These are phyloP conservation scores for Apiospora marii DNA, from an alignment of 2,329 filamentous ascomycete species.

Conservation along the genomic window DNA sequence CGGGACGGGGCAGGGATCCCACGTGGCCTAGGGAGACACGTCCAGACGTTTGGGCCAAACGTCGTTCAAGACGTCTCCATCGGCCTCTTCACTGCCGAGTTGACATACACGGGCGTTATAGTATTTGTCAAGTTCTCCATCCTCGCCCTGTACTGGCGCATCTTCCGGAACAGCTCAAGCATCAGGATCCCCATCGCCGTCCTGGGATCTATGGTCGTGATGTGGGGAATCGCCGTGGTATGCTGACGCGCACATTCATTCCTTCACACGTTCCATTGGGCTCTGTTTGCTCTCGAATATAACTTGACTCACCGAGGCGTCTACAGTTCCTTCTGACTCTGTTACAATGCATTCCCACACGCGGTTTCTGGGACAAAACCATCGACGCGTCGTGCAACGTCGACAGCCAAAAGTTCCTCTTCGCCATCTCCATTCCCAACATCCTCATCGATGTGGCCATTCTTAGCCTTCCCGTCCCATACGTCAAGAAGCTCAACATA, in stretches of 20 bases:
- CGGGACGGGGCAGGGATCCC: background rate
- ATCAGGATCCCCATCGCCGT: constrained; percentile 23
- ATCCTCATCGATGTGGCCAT: background rate
- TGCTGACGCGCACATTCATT: background rate
- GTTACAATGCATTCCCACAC: no score
- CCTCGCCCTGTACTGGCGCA: constrained; percentile 29
- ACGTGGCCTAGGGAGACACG: constrained; percentile 1
- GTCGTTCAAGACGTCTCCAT: background rate
- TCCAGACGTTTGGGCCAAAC: constrained; percentile 28
- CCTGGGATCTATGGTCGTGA: background rate
- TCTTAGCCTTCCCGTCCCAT: background rate
- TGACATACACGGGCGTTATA: constrained; percentile 30
- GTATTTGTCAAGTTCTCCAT: constrained; percentile 30
- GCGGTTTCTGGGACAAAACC: background rate
- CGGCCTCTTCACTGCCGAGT: constrained; percentile 27
- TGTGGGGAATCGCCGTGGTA: constrained; percentile 1
- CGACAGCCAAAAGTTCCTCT: background rate
- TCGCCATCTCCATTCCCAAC: background rate
- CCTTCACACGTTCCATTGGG: no score
- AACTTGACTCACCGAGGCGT: no score
- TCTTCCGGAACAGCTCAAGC: constrained; percentile 27
- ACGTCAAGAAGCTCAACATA: background rate
- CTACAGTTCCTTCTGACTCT: no score
- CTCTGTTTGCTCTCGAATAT: no score
- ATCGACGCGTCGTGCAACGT: background rate